A percentile compares a stretch with the other conserved stretches of the same genome.
phyloP scores from a whole-genome alignment of 257 asterid species.

The Ilex aquifolium region DNA sequence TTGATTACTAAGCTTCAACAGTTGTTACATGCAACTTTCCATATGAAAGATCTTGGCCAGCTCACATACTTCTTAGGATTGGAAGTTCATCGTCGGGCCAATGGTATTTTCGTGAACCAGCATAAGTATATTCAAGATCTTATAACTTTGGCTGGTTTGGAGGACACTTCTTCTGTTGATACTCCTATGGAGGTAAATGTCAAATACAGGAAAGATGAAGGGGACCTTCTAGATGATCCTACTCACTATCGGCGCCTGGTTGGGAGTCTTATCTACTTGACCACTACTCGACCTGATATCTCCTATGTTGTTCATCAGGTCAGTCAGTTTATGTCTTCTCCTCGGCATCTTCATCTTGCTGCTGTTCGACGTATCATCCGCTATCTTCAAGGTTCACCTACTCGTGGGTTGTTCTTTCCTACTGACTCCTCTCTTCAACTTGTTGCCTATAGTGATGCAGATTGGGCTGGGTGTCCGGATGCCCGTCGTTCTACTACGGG shows the following conservation, averaged over 20 bases:
- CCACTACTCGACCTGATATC: constrained; percentile 1
- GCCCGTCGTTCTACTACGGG: too few species aligned
- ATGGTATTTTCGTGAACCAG: not conserved
- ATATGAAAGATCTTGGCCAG: not conserved
- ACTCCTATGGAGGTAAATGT: not conserved
- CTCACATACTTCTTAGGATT: not conserved
- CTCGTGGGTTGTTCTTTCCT: not conserved
- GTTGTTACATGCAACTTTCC: not conserved
- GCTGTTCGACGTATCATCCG: not conserved
- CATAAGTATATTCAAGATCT: not conserved
- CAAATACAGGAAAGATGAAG: not conserved
- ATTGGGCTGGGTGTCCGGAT: too few species aligned
- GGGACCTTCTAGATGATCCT: not conserved
- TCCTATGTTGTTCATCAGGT: not conserved
- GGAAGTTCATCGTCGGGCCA: not conserved
- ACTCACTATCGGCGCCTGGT: not conserved
- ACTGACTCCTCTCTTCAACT: not conserved
- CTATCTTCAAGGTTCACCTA: not conserved
- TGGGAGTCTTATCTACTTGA: not conserved
- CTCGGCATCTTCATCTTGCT: too few species aligned
- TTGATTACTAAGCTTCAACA: constrained; percentile 6
- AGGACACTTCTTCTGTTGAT: not conserved
- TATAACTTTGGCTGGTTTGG: not conserved
- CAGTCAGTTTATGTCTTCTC: too few species aligned
- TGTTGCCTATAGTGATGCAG: not conserved